phyloP scores from a whole-genome alignment of 805 yeast species.

The Saturnispora silvae region DNA sequence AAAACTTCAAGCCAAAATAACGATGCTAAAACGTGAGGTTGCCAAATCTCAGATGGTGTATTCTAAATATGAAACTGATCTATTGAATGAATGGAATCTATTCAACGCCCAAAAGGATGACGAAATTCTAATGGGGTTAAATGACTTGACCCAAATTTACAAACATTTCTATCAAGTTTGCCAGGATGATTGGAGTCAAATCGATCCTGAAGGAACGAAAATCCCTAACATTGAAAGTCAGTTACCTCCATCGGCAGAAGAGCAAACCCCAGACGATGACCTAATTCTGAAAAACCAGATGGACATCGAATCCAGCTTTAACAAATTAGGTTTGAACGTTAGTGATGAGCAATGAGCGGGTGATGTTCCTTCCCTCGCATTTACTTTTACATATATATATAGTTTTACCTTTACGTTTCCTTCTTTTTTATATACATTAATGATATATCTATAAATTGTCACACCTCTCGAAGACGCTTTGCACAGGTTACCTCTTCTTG shows the following conservation, averaged over 20 bases:
- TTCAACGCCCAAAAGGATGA: constrained; percentile 74
- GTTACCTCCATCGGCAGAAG: constrained; percentile 15
- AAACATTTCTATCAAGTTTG: constrained; percentile 60
- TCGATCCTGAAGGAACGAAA: no score
- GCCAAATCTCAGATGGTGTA: constrained; percentile 34
- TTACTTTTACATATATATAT: no score
- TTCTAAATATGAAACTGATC: constrained; percentile 34
- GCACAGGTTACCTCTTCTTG: no score
- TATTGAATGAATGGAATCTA: constrained; percentile 42
- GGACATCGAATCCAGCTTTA: constrained; percentile 14
- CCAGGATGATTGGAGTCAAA: constrained; percentile 67
- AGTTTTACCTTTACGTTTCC: no score
- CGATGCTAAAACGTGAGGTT: constrained; percentile 36
- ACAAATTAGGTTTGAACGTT: constrained; percentile 10
- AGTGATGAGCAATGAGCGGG: no score
- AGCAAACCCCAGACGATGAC: constrained; percentile 18
- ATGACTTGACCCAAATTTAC: constrained; percentile 66
- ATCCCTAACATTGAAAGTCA: no score
- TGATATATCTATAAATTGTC: no score
- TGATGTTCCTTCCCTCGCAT: no score
- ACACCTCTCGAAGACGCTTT: no score
- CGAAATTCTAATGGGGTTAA: constrained; percentile 64
- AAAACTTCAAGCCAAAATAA: constrained; percentile 30
- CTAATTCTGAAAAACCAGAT: constrained; percentile 20
- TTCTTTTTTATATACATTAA: no score